Evolutionary conservation across 2,329 filamentous ascomycete genomes (phyloP).

Genomic region (Neonectria sp.): DNA sequence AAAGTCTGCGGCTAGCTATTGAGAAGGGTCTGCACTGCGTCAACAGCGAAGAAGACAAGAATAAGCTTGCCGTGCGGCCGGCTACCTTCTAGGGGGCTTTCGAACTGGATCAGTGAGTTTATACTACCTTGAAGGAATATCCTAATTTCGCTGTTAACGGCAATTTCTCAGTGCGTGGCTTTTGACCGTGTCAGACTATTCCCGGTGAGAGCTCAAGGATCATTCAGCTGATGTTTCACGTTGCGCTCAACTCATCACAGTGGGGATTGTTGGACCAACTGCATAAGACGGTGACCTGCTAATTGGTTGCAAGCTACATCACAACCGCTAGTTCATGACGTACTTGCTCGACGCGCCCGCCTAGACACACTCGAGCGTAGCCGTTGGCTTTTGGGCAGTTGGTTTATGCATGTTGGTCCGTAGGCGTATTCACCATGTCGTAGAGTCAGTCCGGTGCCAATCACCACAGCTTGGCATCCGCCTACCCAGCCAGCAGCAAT

Average conservation of each 20-base stretch:
- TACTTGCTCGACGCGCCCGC: background rate
- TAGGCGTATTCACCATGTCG: background rate
- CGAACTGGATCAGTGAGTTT: too few relatives aligned
- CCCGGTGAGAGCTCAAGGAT: background rate
- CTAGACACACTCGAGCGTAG: background rate
- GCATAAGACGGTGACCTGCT: background rate
- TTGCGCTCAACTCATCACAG: conserved; percentile 4
- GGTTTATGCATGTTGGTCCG: background rate
- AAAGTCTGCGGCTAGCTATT: too few relatives aligned
- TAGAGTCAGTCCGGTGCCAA: too few relatives aligned
- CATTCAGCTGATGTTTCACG: background rate
- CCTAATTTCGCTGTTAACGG: too few relatives aligned
- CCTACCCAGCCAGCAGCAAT: background rate
- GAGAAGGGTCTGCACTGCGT: too few relatives aligned
- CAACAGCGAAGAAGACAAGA: too few relatives aligned
- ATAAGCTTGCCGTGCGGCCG: too few relatives aligned
- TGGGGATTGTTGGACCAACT: conserved; percentile 7
- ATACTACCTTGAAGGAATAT: too few relatives aligned
- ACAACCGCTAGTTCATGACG: background rate
- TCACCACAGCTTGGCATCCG: too few relatives aligned
- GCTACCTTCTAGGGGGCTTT: too few relatives aligned
- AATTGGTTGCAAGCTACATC: background rate
- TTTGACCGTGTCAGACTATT: background rate
- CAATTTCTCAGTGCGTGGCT: too few relatives aligned
- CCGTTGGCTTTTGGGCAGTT: background rate